Evolutionary conservation across 2,329 filamentous ascomycete genomes (phyloP), one percentile per base, ranked within the genome.

Genomic region (Cryphonectria radicalis): DNA sequence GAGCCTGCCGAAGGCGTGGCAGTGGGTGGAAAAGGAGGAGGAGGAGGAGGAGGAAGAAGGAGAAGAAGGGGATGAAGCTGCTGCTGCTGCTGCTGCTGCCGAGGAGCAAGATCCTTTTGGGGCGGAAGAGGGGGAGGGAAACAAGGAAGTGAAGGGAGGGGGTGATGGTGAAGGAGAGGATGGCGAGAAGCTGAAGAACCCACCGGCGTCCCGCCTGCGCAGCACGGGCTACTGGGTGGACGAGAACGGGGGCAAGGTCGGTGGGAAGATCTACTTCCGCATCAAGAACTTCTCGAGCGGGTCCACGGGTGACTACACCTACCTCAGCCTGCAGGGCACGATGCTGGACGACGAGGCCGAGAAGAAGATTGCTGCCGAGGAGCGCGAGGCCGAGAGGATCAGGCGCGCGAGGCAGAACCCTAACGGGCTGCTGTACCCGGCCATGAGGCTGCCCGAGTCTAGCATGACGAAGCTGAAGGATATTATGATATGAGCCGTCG

Each of bases 271-370:
- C 53, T 87, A 87, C 68, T 97, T 97, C 81, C 88, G 90, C 74
- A 93, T 98, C 78, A 90, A 91, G 75, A 93, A 97, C 79, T 93
- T 96, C 74, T 95, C 98, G 76, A 91, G 93, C 0, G 92, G 91
- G 40, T 87, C 90, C 63, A 93, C 92, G 74, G 89, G 90, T 67
- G 89, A 91, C 75, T 91, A 91, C 72, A 93, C 92, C 14, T 96
- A 95, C 78, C 82, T 97, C 73, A 94, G 92, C 75, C 91, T 98
- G 73, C 92, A 96, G 79, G 95, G 95, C 37, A 97, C 93, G n/a
- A 91, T 97, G 87, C 82, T 97, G 66, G 85, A 87, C 63, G 87
- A 87, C 60, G 87, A 89, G 28, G 91, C 90, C 35, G 94, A 97
- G 81, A 84, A 82, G 74, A 82, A 83, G 37, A 82, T 92, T 42